Evolutionary conservation across 2,329 filamentous ascomycete species (phyloP), one percentile per base, ranked within the genome.

Genomic region (Raffaelea deltoideospora): DNA sequence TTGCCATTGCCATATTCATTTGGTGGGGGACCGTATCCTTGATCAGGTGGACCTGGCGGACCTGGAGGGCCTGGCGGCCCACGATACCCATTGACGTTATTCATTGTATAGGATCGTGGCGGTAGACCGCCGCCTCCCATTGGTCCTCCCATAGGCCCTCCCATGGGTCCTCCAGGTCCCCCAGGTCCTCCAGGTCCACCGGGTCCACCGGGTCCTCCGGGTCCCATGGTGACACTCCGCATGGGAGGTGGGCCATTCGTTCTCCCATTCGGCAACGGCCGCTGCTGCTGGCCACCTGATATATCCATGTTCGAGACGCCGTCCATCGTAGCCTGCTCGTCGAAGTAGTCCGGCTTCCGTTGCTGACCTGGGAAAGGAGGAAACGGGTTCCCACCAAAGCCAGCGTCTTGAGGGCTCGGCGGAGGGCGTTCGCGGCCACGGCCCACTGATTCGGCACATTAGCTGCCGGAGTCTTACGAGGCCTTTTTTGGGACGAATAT

Each of bases 221-320:
- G n/a, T n/a, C n/a, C n/a, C n/a, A n/a, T n/a, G n/a, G n/a, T n/a
- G n/a, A n/a, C n/a, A n/a, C n/a, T n/a, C n/a, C n/a, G n/a, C 10
- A 10, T 2, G 15, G 21, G 24, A 33, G 21, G 40, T 10, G 22
- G 37, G 24, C 42, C 41, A 10, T 37, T 39, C 3, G 41, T 30
- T 4, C 41, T 26, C n/a, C 38, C 38, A 2, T 24, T 31, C 26
- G 20, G 31, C 3, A 33, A 36, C 14, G 21, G 37, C 14, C 19
- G 49, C 43, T 37, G 48, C 51, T 32, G 54, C 9, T 31, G 31
- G 19, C 22, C 53, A 5, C 45, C 49, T 1, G 46, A 47, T 18
- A 66, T 52, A 31, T 60, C 55, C 52, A 67, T 51, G 7, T 47
- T 54, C 9, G 50, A 55, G 56, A 67, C 60, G 33, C 55, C 52